phyloP scores from a whole-genome alignment of 1,284 basidiomycete species.

The Melampsora occidentalis region DNA sequence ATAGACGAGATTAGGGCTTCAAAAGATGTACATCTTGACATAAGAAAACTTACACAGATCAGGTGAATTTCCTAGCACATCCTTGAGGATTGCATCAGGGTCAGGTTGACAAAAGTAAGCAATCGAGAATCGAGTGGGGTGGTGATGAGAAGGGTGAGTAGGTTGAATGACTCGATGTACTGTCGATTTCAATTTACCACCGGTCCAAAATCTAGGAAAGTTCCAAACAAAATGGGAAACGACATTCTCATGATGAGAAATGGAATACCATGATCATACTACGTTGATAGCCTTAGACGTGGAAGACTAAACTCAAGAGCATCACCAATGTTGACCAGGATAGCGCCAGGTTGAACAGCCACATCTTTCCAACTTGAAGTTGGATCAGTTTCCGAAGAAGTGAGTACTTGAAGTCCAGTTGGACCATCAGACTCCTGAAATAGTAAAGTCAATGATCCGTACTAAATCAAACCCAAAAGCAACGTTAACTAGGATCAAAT shows the following conservation, averaged over 20 bases:
- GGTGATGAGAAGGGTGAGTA: background rate
- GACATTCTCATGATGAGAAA: background rate
- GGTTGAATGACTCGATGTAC: constrained; percentile 7
- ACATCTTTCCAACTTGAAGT: background rate
- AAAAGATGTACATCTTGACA: background rate
- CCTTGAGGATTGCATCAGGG: background rate
- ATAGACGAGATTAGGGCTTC: background rate
- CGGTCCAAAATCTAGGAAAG: constrained; percentile 2
- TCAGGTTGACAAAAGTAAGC: constrained; percentile 15
- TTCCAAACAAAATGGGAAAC: background rate
- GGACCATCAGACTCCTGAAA: constrained; percentile 12
- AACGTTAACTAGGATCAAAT: background rate
- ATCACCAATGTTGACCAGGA: constrained; percentile 6
- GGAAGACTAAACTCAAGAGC: constrained; percentile 4
- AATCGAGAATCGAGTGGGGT: background rate
- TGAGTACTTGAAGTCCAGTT: constrained; percentile 10
- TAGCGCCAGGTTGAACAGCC: background rate
- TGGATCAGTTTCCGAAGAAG: background rate
- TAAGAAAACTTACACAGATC: background rate
- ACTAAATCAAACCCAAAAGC: background rate
- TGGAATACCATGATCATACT: background rate
- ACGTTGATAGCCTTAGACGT: background rate
- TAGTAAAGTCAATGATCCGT: constrained; percentile 8
- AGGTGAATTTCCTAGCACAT: background rate
- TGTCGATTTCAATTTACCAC: constrained; percentile 7